phyloP scores from a whole-genome alignment of 805 yeast species.

The Yarrowia sp. region DNA sequence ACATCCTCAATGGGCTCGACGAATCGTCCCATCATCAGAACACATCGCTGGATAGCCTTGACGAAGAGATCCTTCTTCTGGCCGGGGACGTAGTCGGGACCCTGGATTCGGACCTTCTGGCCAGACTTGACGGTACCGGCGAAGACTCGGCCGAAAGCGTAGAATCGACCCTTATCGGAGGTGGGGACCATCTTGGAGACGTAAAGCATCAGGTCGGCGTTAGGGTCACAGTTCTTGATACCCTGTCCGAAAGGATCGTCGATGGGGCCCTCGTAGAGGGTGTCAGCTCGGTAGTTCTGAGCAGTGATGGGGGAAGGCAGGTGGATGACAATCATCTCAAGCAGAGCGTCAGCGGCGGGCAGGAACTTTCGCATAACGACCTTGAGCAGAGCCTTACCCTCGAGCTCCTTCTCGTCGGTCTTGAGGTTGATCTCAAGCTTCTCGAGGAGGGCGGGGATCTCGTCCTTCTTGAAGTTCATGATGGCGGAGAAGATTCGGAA shows the following conservation, averaged over 20 bases:
- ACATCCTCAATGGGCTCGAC: slow-evolving; percentile 98
- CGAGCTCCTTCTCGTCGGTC: slow-evolving; percentile 97
- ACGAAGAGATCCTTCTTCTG: slow-evolving; percentile 96
- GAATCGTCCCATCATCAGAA: slow-evolving; percentile 98
- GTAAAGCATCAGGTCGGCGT: slow-evolving; percentile 97
- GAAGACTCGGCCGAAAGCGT: slow-evolving; percentile 99
- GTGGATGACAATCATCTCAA: slow-evolving; percentile 98
- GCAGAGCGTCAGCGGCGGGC: slow-evolving; percentile 99
- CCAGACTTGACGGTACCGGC: slow-evolving; percentile 99
- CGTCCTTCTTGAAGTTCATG: slow-evolving; percentile 99
- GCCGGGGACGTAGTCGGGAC: slow-evolving; percentile 99
- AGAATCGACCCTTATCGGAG: slow-evolving; percentile 99
- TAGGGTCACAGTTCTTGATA: slow-evolving; percentile 98
- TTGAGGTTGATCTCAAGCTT: slow-evolving; percentile 93
- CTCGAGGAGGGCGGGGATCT: slow-evolving; percentile 87
- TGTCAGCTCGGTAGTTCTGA: slow-evolving; percentile 98
- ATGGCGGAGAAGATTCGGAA: slow-evolving; percentile 95
- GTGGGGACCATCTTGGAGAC: slow-evolving; percentile 99
- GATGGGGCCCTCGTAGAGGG: slow-evolving; percentile 96
- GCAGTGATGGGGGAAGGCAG: slow-evolving; percentile 99
- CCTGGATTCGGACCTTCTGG: slow-evolving; percentile 99
- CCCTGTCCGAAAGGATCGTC: slow-evolving; percentile 83
- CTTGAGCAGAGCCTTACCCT: slow-evolving; percentile 98
- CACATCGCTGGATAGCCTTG: slow-evolving; percentile 98
- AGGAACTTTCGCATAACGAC: slow-evolving; percentile 99